A percentile compares a stretch with the other conserved stretches of the same genome.
Conservation (phyloP, 2,329 filamentous ascomycete species). For the Penicillium sp. region DNA sequence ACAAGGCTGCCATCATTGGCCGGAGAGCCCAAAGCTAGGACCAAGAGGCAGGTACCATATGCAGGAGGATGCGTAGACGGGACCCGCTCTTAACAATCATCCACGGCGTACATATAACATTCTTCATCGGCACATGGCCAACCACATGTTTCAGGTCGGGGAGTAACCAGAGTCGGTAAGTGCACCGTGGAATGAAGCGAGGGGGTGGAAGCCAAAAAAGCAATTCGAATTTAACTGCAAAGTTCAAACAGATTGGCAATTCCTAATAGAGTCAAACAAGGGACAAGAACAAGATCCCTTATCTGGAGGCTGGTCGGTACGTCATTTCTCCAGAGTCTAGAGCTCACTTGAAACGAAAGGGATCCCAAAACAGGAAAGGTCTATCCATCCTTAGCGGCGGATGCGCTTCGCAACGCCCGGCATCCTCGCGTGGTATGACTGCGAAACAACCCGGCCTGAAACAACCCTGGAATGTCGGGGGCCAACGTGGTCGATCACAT, state of each 20-base stretch:
- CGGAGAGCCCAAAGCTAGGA: slow-evolving; percentile 14
- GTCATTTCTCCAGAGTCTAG: slow-evolving; percentile 15
- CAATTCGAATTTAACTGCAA: slow-evolving; percentile 10
- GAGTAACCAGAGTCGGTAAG: slow-evolving; percentile 13
- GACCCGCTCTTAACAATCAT: slow-evolving; percentile 8
- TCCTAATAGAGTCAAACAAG: slow-evolving; percentile 18
- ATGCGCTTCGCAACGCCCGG: slow-evolving; percentile 12
- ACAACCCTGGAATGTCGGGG: slow-evolving; percentile 16
- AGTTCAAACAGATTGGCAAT: slow-evolving; percentile 3
- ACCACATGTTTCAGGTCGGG: slow-evolving; percentile 23
- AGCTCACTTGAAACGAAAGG: not conserved
- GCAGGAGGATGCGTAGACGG: slow-evolving; percentile 11
- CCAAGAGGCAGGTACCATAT: slow-evolving; percentile 21
- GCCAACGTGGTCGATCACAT: slow-evolving; percentile 28
- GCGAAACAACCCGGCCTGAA: slow-evolving; percentile 13
- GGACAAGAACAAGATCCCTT: slow-evolving; percentile 6
- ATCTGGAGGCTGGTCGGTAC: slow-evolving; percentile 1
- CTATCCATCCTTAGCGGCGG: slow-evolving; percentile 12
- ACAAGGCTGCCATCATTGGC: slow-evolving; percentile 19
- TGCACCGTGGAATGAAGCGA: slow-evolving; percentile 21
- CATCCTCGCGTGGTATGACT: slow-evolving; percentile 19
- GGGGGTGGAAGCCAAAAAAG: slow-evolving; percentile 10
- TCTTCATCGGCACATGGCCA: slow-evolving; percentile 20
- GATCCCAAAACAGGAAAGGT: not conserved
- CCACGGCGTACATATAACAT: slow-evolving; percentile 8